Base-by-base conservation (phyloP, 305 asterid genomes). In the Striga hermonthica region DNA sequence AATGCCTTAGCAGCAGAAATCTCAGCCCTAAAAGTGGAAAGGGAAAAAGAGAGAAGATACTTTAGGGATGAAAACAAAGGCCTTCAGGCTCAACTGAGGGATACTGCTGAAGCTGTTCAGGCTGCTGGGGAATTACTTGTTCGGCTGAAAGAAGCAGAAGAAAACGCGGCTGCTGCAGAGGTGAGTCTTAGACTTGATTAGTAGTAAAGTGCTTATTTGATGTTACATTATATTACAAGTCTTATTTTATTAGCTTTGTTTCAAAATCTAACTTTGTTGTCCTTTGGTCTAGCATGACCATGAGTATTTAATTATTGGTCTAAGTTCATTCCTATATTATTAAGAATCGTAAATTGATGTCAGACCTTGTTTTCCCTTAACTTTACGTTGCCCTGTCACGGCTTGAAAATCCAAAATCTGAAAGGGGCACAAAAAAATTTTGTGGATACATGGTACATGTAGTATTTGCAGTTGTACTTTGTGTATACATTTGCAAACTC, bases 51-150 rank as follows among this genome's bases (percentile, higher is more conserved):
- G 83, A 85, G 90, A 63, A 84, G 82, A 4, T 88, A 77, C 54
- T 83, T 82, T 49, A 81, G 90, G 81, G 96, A 88, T 72, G 99
- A 91, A 81, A 91, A 71, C 70, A 86, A 76, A 79, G 95, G 94
- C 71, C 97, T 94, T 70, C 95, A 94, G 78, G 90, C 93, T 28
- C 99, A 94, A 76, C 75, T 94, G 71, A 80, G 90, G 81, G 99
- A 94, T 80, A 94, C 98, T 64, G 95, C 97, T 54, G 99, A 94
- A 84, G 99, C 99, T 70, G 98, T 94, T 75, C 90, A 94, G 80
- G 99, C 98, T 45, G 98, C 99, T 70, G 96, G 97, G 52, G 99
- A 94, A 79, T 79, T 94, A 65, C 91, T 94, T 60, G 96, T 91
- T 59, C 87, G 97, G 74, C 99, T 94, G 73, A 90, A 82, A 77